phyloP scores from a whole-genome alignment of 73 alveolate species.

The Paramecium sexaurelia region DNA sequence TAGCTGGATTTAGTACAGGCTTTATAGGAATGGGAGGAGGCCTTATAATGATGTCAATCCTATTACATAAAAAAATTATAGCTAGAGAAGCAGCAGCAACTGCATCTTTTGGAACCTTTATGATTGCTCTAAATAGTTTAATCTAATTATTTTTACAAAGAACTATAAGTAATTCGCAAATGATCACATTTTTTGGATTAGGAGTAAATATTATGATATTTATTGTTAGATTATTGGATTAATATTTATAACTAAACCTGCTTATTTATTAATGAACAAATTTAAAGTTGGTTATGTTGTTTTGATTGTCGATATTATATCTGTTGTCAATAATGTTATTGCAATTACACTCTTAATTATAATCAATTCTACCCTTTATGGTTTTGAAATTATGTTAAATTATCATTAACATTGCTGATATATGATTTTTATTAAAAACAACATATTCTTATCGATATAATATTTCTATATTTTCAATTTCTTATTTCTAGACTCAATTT shows the following conservation, averaged over 20 bases:
- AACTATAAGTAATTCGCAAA: background rate
- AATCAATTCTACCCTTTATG: background rate
- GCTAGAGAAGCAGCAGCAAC: slow-evolving; percentile 61
- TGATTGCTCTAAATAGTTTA: slow-evolving; percentile 45
- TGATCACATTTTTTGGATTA: background rate
- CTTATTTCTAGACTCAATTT: too few species aligned
- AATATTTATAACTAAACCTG: background rate
- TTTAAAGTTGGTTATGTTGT: slow-evolving; percentile 54
- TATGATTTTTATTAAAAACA: background rate
- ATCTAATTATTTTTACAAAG: background rate
- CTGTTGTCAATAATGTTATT: background rate
- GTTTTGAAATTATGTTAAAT: background rate
- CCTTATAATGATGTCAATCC: background rate
- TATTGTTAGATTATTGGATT: slow-evolving; percentile 11
- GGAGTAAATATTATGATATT: background rate
- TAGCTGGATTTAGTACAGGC: slow-evolving; percentile 36
- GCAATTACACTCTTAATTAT: background rate
- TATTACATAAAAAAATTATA: background rate
- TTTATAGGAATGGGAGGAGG: slow-evolving; percentile 45
- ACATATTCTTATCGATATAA: background rate
- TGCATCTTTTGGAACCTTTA: background rate
- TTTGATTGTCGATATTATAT: background rate
- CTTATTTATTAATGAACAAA: slow-evolving; percentile 22
- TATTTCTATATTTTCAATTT: too few species aligned
- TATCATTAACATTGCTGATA: background rate